A percentile compares a stretch with the other conserved stretches of the same genome.
These are phyloP conservation scores for Crithidia bombi DNA, from an alignment of 208 protist species.

Conservation along the genomic window DNA sequence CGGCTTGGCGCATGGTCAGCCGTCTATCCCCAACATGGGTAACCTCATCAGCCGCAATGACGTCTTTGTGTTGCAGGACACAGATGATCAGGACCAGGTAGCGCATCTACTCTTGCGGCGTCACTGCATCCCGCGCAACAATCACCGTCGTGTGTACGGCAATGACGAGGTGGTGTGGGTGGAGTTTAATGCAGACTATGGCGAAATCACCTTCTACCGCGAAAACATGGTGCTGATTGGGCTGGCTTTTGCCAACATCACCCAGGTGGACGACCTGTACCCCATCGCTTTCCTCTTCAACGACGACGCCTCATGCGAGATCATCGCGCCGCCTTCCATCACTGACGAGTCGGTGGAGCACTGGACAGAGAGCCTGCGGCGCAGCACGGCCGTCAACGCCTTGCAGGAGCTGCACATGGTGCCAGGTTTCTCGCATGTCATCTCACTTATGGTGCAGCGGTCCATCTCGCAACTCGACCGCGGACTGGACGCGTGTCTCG, in stretches of 20 bases:
- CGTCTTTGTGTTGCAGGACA: conserved; percentile 89
- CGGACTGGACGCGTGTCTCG: conserved; percentile 71
- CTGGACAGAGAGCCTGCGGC: conserved; percentile 60
- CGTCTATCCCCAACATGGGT: conserved; percentile 65
- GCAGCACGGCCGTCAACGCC: conserved; percentile 67
- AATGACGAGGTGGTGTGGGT: conserved; percentile 89
- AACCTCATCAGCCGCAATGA: conserved; percentile 76
- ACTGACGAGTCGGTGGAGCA: conserved; percentile 56
- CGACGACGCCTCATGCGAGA: conserved; percentile 86
- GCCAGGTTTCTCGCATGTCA: conserved; percentile 52
- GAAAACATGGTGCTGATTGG: conserved; percentile 86
- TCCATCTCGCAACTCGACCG: conserved; percentile 61
- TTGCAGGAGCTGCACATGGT: conserved; percentile 85
- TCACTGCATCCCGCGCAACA: conserved; percentile 78
- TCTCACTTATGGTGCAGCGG: conserved; percentile 80
- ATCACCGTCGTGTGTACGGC: conserved; percentile 78
- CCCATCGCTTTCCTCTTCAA: conserved; percentile 92
- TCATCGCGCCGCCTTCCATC: conserved; percentile 61
- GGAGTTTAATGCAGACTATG: conserved; percentile 86
- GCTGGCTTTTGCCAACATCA: conserved; percentile 85
- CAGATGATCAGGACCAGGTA: conserved; percentile 89
- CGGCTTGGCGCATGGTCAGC: conserved; percentile 78
- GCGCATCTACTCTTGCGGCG: conserved; percentile 68
- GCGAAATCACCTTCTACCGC: conserved; percentile 89
- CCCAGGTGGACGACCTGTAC: conserved; percentile 74